phyloP scores from a whole-genome alignment of 139 green algal genomes.

The Klebsormidium nitens region DNA sequence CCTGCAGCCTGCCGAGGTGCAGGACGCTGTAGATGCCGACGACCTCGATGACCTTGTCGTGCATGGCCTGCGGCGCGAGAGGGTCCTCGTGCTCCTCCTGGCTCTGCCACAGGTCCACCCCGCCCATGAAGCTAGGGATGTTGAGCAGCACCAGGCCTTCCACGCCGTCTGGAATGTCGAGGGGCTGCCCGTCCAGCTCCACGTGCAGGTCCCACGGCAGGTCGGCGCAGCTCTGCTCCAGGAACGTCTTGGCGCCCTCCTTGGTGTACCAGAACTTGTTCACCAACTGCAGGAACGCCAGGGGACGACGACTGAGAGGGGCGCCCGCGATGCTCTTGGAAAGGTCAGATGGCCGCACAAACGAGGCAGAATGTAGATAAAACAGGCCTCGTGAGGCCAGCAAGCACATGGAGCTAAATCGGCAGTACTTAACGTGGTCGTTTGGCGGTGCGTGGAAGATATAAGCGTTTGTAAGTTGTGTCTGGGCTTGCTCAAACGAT shows the following conservation, averaged over 20 bases:
- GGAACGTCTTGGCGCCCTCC: constrained; percentile 64
- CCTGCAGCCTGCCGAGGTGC: constrained; percentile 72
- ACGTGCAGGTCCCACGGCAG: constrained; percentile 56
- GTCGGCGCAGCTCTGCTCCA: constrained; percentile 50
- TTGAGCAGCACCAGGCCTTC: constrained; percentile 37
- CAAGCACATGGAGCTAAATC: too few species aligned
- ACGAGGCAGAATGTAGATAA: too few species aligned
- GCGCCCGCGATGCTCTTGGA: too few species aligned
- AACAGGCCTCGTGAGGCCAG: too few species aligned
- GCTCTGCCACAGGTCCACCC: constrained; percentile 40
- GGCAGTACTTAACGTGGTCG: too few species aligned
- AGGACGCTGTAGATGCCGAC: constrained; percentile 63
- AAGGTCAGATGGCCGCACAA: too few species aligned
- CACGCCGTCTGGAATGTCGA: constrained; percentile 41
- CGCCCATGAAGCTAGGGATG: constrained; percentile 42
- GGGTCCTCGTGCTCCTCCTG: constrained; percentile 29
- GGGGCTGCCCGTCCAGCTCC: constrained; percentile 54
- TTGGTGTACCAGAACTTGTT: constrained; percentile 75
- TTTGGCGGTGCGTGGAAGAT: too few species aligned
- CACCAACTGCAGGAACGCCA: constrained; percentile 30
- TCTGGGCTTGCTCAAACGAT: too few species aligned
- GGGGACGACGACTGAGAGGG: too few species aligned
- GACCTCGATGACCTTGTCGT: constrained; percentile 51
- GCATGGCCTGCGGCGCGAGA: constrained; percentile 22
- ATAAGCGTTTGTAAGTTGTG: too few species aligned